Evolutionary conservation across 2,329 filamentous ascomycete species (phyloP), one percentile per base, ranked within the genome.

Genomic region (Diatrype stigma): DNA sequence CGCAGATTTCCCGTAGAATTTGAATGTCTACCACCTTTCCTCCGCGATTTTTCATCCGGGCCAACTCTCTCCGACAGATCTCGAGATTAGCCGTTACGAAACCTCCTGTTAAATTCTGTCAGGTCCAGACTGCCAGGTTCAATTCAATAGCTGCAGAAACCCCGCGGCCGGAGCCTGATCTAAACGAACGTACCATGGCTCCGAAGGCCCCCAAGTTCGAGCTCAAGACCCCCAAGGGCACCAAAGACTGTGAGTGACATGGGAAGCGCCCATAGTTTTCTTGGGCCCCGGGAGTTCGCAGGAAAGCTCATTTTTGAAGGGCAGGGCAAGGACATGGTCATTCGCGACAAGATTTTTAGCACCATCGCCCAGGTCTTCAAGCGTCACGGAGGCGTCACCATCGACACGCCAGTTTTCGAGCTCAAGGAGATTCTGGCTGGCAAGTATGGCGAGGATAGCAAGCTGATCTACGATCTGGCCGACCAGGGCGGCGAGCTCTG

Each of bases 151-250:
- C 40, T 28, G 7, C 21, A 44, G 1, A 11, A 45, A 51, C 51
- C 55, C 52, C 51, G 47, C 50, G 45, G 48, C 44, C 50, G 16
- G 28, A 26, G 23, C 46, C 12, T 17, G 34, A 12, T 37, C 34
- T 16, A 17, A 48, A 53, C 30, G 30, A 42, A 12, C 26, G 54
- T 54, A 46, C 50, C 50, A 73, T 71, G 69, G 63, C 70, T 48
- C 66, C 70, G 35, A 76, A 76, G 58, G 62, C 57, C 45, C 67
- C 67, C 52, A 78, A 77, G 57, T 85, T 87, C 71, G 83, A 85
- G 71, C 79, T 95, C 67, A 96, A 96, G 78, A 89, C 87, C 65
- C 89, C 90, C 56, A 96, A 96, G 79, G 90, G 91, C 60, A 96
- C 90, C 58, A 89, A 90, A 67, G 91, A 96, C 70, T 96, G 84